Base-by-base conservation (phyloP, 495 filamentous ascomycete species). In the Penicillium paxilli region DNA sequence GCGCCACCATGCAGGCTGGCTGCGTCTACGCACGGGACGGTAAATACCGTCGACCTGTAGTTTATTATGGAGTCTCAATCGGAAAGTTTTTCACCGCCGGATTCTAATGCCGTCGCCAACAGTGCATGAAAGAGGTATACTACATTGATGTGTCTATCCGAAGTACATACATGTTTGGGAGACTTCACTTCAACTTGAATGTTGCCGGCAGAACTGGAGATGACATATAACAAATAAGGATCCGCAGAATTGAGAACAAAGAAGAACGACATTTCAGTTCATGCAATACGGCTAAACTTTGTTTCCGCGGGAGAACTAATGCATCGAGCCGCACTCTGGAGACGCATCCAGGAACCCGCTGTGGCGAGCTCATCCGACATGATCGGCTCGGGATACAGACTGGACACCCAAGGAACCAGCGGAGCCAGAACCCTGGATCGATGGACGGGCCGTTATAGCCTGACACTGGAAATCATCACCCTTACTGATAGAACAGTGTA, bases 261-360 rank as follows among this genome's bases (percentile, higher is more conserved):
- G 35, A 38, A 38, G 35, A 38, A 38, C 35, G 35, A 38, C 35
- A 23, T 19, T 23, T 35, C 52, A 41, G 67, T 68, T 70, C 67
- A 65, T 70, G 62, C 66, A 62, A 58, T 58, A 35, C 41, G 52
- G 51, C 47, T 44, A 57, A 61, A 62, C 55, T 57, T 59, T 62
- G 55, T 64, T 64, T 44, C 22, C 21, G 12, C 23, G 51, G 50
- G 58, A 53, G 55, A 47, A 61, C 66, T 69, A 69, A 69, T 69
- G 66, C 66, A 69, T 63, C 64, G 50, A 67, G 59, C 66, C 62
- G 64, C 59, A 60, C 45, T 58, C 56, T 65, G 64, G 65, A 66
- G 65, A 65, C 51, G 48, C 35, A 45, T 57, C 44, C 57, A 52
- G 53, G 59, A 54, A 54, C 57, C 49, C 57, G 57, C 47, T 54